Evolutionary conservation across 2,329 filamentous ascomycete species (phyloP), one percentile per base, ranked within the genome.

Genomic region (Microdochium paspali): DNA sequence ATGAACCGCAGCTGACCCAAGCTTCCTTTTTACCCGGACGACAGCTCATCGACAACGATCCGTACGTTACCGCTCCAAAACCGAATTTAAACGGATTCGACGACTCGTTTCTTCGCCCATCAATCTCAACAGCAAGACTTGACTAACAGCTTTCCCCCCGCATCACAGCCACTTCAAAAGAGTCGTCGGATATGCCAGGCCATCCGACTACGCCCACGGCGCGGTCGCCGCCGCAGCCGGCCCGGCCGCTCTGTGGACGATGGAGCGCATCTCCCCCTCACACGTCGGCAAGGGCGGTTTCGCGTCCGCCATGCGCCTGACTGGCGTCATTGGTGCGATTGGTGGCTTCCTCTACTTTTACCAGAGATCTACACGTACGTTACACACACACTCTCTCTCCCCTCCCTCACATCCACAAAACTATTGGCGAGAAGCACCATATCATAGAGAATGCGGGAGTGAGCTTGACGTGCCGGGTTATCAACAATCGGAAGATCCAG

Each of bases 1-100:
- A 21, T n/a, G n/a, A n/a, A n/a, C n/a, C n/a, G 15, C 5, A 15
- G 35, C 35, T 40, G 23, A 40, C 35, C n/a, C 35, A 40, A 40
- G 35, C 35, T 40, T 20, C 23, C 23, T 21, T 18, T n/a, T n/a
- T n/a, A n/a, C n/a, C 18, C 15, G 10, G 15, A 40, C 35, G 62
- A 57, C 71, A 98, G 93, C 86, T 97, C 73, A 97, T 98, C 70
- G 93, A 98, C 76, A 94, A 88, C 74, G 93, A 98, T 71, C 93
- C 93, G 90, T 96, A 90, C 65, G 84, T 69, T 49, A 40, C 45
- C 46, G 7, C 26, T 13, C 26, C 43, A 24, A 21, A 24, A 42
- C 30, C 7, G 5, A 24, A 10, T 12, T 13, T 32, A 40, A 43
- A 9, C 28, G 46, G 44, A 25, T 28, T 32, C 13, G 28, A 47